Evolutionary conservation across 2,329 filamentous ascomycete species (phyloP).

Genomic region (Fusarium neocosmosporiellum): DNA sequence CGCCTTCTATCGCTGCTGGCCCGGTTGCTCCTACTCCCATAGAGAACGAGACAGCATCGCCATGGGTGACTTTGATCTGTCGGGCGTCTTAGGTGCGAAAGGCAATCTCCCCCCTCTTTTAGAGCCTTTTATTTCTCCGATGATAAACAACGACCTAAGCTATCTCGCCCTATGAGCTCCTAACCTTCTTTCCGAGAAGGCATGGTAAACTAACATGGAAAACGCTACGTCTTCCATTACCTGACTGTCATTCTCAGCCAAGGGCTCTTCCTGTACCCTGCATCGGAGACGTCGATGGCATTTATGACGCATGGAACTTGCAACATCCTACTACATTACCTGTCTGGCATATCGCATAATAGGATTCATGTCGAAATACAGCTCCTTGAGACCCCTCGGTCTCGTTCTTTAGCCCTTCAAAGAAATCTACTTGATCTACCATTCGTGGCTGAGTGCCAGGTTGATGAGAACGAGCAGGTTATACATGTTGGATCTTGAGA

Average conservation of each 20-base stretch:
- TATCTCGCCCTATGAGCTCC: neutral
- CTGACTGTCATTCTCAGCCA: too few relatives aligned
- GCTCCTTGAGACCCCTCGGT: too few relatives aligned
- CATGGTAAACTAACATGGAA: neutral
- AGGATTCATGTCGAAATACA: too few relatives aligned
- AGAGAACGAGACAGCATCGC: neutral
- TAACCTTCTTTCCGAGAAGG: neutral
- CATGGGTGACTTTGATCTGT: neutral
- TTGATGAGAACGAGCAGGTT: neutral
- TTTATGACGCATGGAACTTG: too few relatives aligned
- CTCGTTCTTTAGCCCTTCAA: neutral
- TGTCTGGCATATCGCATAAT: too few relatives aligned
- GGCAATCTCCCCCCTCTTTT: too few relatives aligned
- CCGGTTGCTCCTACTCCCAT: neutral
- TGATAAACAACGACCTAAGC: neutral
- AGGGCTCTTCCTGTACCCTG: too few relatives aligned
- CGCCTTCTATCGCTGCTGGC: neutral
- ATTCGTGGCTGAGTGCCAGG: neutral
- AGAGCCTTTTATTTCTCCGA: neutral
- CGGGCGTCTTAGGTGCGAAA: neutral
- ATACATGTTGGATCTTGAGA: neutral
- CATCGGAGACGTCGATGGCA: too few relatives aligned
- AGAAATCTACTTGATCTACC: neutral
- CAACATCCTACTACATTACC: too few relatives aligned
- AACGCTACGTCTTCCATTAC: neutral